Conservation (phyloP, 2,329 filamentous ascomycete genomes). For the Fusarium xylarioides region DNA sequence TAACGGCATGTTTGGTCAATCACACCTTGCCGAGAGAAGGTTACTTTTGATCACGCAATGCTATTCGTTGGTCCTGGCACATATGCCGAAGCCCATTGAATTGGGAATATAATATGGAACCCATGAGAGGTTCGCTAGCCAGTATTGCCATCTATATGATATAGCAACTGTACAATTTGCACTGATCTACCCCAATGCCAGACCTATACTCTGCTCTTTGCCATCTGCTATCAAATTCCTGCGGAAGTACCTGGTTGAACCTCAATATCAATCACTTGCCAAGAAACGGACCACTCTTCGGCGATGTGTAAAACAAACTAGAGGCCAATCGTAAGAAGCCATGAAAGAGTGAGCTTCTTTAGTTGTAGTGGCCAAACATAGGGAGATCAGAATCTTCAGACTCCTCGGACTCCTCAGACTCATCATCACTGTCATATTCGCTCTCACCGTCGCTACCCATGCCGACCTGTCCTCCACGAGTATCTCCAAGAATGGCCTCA, state of each 20-base stretch:
- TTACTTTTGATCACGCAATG: neutral
- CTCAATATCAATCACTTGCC: neutral
- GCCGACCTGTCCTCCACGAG: constrained; percentile 3
- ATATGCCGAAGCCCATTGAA: neutral
- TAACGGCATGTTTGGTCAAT: neutral
- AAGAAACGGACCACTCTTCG: neutral
- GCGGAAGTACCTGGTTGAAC: neutral
- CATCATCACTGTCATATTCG: neutral
- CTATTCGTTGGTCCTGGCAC: neutral
- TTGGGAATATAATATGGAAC: neutral
- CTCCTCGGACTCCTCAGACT: neutral
- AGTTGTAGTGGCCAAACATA: neutral
- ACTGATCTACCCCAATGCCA: neutral
- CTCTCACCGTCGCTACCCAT: constrained; percentile 2
- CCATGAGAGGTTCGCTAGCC: neutral
- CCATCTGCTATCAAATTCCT: neutral
- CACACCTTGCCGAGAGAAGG: neutral
- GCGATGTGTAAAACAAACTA: neutral
- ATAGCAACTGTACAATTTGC: neutral
- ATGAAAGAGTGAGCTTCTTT: neutral
- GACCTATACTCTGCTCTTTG: neutral
- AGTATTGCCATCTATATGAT: neutral
- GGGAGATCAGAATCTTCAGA: neutral
- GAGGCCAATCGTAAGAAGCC: neutral
- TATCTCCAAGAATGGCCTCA: constrained; percentile 16